Base-by-base conservation (phyloP, 495 filamentous ascomycete species). In the Xylaria telfairii region DNA sequence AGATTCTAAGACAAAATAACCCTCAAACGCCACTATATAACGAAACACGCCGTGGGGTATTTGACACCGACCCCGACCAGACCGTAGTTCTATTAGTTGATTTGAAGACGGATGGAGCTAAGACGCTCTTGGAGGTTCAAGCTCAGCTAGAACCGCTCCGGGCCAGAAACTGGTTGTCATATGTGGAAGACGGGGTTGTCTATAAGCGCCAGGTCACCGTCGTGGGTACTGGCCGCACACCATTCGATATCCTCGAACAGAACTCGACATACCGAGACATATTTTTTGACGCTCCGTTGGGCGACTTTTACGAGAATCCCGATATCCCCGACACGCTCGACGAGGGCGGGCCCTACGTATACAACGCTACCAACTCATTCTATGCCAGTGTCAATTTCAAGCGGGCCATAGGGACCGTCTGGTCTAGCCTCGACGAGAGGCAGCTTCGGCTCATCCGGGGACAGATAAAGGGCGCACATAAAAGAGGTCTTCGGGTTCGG, bases 211-310 rank as follows among this genome's bases (percentile, higher is more conserved):
- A 90, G 6, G 77, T 97, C 21, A 96, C 93, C 4, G 87, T 96
- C 4, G 91, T 96, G 9, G 92, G 88, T 0, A 95, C 93, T 0
- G 94, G 94, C 19, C 90, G 91, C 69, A 90, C 92, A 0, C 92
- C 93, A 0, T 91, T 95, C 68, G 85, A 92, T 56, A 57, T 82
- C 41, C 74, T 91, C 5, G 68, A 83, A 1, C 71, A 75, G 1
- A 88, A 88, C 63, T 61, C 81, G 28, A 83, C 81, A 6, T 85
- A 87, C 68, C 82, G 89, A 7, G 89, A 92, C 76, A 82, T 89
- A 15, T 92, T 94, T 78, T 91, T 89, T 77, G 90, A 92, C 73
- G 90, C 91, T 0, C 89, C 90, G 0, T 80, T 89, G 3, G 80
- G 80, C 44, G 74, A 82, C 3, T 75, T 90, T 57, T 79, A 77